Evolutionary conservation across 2,329 filamentous ascomycete species (phyloP).

Genomic region (Alternaria gaisen): DNA sequence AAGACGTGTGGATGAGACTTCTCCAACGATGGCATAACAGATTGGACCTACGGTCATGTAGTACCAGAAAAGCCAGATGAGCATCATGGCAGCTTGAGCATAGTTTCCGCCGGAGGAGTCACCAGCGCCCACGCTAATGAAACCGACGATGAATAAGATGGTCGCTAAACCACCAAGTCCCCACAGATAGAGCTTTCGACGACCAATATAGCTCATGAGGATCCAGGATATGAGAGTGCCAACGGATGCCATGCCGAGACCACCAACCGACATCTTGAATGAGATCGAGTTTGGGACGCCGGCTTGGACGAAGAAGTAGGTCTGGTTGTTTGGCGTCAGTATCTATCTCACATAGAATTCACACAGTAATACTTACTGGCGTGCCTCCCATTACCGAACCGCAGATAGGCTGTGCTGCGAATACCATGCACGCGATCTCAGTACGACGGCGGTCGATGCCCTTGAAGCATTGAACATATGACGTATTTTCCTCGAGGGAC

Average conservation of each 20-base stretch:
- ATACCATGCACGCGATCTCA: conserved; percentile 68
- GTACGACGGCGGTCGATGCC: conserved; percentile 72
- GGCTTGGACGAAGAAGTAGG: conserved; percentile 57
- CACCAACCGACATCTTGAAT: conserved; percentile 58
- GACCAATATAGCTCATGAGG: conserved; percentile 78
- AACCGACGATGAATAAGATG: conserved; percentile 79
- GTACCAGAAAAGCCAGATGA: conserved; percentile 69
- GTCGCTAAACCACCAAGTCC: conserved; percentile 69
- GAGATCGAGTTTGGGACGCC: conserved; percentile 51
- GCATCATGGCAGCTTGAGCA: conserved; percentile 31
- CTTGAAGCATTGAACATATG: conserved; percentile 82
- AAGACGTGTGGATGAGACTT: conserved; percentile 79
- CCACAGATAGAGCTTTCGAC: conserved; percentile 76
- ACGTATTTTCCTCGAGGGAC: conserved; percentile 68
- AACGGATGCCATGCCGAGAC: conserved; percentile 63
- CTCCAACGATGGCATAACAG: conserved; percentile 83
- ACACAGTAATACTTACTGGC: neutral
- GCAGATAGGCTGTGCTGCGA: conserved; percentile 51
- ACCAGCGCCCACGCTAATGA: conserved; percentile 56
- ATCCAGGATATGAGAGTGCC: conserved; percentile 78
- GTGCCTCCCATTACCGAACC: conserved; percentile 31
- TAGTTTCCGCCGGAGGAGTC: conserved; percentile 54
- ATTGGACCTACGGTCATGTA: conserved; percentile 86
- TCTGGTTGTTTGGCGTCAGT: conserved; percentile 13
- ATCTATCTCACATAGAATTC: neutral